Evolutionary conservation across 2,329 filamentous ascomycete genomes (phyloP), one percentile per base, ranked within the genome.

Genomic region (Fusarium tuaranense): DNA sequence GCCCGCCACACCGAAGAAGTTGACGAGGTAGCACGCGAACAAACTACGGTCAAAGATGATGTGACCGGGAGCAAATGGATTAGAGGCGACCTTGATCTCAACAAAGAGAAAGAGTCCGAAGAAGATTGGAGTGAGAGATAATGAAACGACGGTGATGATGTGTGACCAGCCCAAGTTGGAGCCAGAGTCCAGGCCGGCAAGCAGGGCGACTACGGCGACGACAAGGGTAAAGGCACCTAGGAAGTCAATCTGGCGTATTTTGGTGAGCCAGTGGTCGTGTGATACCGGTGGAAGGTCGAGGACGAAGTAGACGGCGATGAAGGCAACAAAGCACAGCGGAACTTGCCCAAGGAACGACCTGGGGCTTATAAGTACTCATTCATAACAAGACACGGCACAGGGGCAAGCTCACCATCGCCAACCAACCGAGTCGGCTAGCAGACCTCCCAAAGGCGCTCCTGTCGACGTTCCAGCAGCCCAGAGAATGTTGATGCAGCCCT

Each of bases 11-110:
- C 88, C 87, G 81, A 94, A 95, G 83, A 95, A 94, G 81, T 95
- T 95, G 80, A 90, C 90, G 1, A 91, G 82, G 76, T 93, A 95
- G 80, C 89, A 90, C 4, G 92, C 90, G 60, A 94, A 87, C 32
- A 95, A 86, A 8, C 88, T 88, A 8, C 87, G 86, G 78, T 93
- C 88, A 78, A 94, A 91, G 73, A 95, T 92, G 76, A 95, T 89
- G 76, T 91, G 92, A 12, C 91, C 90, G 0, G 94, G 94, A 0
- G 93, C 93, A 76, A 96, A 94, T 0, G 94, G 94, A 68, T 95
- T 88, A 1, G 86, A 82, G 0, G 93, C 93, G 13, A 94, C 82
- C 71, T 89, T 89, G 73, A 88, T 87, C 83, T 96, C 94, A 65
- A 95, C 87, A 27, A 92, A 80, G 27, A 94, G 75, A 81, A 96